Evolutionary conservation across 2,329 filamentous ascomycete species (phyloP).

Genomic region (Camillea tinctor): DNA sequence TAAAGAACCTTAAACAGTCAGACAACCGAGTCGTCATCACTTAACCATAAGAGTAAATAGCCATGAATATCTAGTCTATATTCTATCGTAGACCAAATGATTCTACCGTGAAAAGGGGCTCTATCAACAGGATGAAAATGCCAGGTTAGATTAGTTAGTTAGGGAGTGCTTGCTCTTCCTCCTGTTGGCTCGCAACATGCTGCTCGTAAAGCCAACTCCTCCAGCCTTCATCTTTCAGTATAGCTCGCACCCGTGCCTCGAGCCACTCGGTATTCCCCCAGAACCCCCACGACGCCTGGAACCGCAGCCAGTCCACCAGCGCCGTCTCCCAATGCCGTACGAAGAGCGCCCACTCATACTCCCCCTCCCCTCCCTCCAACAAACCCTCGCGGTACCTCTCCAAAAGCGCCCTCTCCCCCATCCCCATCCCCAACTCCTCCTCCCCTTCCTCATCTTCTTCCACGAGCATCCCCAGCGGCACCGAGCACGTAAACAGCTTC

Average conservation of each 20-base stretch:
- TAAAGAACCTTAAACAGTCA: too few relatives aligned
- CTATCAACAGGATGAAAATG: background rate
- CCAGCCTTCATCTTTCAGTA: constrained; percentile 47
- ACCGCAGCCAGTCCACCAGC: constrained; percentile 65
- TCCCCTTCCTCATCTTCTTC: too few relatives aligned
- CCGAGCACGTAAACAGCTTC: constrained; percentile 66
- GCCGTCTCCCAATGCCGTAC: constrained; percentile 64
- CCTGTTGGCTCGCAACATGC: background rate
- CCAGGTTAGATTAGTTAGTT: background rate
- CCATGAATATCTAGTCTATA: too few relatives aligned
- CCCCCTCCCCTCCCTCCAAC: constrained; percentile 25
- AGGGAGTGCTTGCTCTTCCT: background rate
- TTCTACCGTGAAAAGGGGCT: background rate
- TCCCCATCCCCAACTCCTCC: constrained; percentile 49
- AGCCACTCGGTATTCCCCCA: constrained; percentile 61
- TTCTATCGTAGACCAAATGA: background rate
- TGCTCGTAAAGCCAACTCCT: constrained; percentile 39
- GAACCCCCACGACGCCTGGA: constrained; percentile 61
- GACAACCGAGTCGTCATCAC: too few relatives aligned
- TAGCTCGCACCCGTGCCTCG: constrained; percentile 51
- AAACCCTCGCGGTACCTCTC: constrained; percentile 46
- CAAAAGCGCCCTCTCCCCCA: constrained; percentile 51
- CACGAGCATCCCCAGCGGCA: constrained; percentile 45
- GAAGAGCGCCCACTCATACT: constrained; percentile 55
- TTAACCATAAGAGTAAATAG: too few relatives aligned